Base-by-base conservation (phyloP, 164 flowering plant species). In the Liquidambar formosana region DNA sequence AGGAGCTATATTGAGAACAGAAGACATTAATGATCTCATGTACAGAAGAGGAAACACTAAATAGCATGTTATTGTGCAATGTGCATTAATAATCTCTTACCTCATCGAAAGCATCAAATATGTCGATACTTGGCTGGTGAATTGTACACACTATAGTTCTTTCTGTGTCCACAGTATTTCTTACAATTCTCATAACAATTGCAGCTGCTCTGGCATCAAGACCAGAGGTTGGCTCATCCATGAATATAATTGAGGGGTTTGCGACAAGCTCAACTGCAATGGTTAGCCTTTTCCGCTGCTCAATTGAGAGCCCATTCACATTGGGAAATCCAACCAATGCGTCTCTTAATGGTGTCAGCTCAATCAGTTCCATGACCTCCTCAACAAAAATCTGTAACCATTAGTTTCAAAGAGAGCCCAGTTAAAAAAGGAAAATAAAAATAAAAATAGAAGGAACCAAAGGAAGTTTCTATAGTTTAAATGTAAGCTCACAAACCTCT, bases 201-300 rank as follows among this genome's bases (percentile, higher is more conserved):
- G 86, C 84, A 0, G 89, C 86, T 5, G 86, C 85, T 65, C 89
- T 77, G 3, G 89, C 86, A 78, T 85, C 89, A 14, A 85, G 81
- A 18, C 89, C 89, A 19, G 89, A 83, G 10, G 89, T 83, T 26
- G 89, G 86, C 68, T 85, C 89, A 59, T 86, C 89, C 87, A 86
- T 82, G 75, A 84, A 86, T 38, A 85, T 80, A 45, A 85, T 81
- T 21, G 88, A 83, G 8, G 88, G 88, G 49, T 85, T 85, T 5
- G 89, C 83, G 2, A 85, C 87, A 25, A 85, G 89, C 73, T 85
- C 89, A 22, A 85, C 85, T 3, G 87, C 87, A 52, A 85, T 82
- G 18, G 87, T 85, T 15, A 85, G 67, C 70, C 89, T 73, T 69
- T 83, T 85, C 13, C 87, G 74, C 62, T 85, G 89, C 79, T 83